These are phyloP conservation scores for Leptographium wingfieldii DNA, from an alignment of 2,329 filamentous ascomycete species.

Conservation along the genomic window DNA sequence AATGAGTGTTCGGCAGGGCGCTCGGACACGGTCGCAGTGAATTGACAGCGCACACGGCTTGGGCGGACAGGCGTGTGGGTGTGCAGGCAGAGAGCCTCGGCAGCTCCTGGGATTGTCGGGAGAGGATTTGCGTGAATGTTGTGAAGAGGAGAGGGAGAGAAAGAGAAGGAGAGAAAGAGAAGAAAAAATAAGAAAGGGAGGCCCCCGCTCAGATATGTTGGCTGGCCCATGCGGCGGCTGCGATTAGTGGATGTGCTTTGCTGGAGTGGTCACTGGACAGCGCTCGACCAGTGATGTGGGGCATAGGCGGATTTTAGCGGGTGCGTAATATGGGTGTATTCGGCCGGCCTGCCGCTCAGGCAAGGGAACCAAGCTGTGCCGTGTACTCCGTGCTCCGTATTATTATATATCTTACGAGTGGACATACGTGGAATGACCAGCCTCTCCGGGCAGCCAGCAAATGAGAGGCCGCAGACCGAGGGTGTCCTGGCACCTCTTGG, in stretches of 20 bases:
- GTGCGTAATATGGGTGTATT: neutral
- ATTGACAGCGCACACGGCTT: neutral
- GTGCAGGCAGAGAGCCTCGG: neutral
- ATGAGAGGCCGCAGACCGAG: neutral
- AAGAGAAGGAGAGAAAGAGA: neutral
- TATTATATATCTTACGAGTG: too few relatives aligned
- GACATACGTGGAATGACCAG: neutral
- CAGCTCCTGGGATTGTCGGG: neutral
- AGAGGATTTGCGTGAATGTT: neutral
- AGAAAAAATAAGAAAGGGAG: neutral
- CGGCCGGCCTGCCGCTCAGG: neutral
- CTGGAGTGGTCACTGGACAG: constrained; percentile 1
- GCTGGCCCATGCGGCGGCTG: neutral
- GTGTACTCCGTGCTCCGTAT: neutral
- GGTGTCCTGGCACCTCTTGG: neutral
- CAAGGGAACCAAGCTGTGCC: neutral
- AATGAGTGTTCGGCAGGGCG: neutral
- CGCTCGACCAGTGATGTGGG: neutral
- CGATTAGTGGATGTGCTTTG: neutral
- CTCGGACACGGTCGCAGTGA: neutral
- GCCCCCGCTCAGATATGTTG: neutral
- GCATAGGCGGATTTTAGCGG: neutral
- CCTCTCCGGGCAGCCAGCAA: neutral
- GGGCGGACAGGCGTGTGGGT: neutral
- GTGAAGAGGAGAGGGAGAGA: neutral